Base-by-base conservation (phyloP, 1,139 yeast species). In the Magnusiomyces magnusii region DNA sequence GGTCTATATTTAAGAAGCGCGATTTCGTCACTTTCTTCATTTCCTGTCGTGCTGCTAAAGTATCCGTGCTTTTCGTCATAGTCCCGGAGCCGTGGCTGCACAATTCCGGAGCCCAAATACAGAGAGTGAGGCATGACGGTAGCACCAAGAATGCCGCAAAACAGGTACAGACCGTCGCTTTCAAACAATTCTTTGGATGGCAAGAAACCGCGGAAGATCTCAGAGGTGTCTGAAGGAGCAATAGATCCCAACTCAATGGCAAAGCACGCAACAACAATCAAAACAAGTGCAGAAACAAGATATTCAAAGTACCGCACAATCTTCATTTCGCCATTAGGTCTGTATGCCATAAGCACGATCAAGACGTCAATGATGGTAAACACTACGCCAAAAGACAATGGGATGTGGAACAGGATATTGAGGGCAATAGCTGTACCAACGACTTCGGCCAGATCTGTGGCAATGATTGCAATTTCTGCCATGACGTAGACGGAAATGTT, bases 361-460 rank as follows among this genome's bases (percentile, higher is more conserved):
- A 88, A 71, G 2, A 88, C 93, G 71, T 88, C 95, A 1, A 80
- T 78, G 44, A 86, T 79, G 1, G 95, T 86, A 54, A 87, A 77
- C 13, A 78, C 82, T 9, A 87, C 90, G 59, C 95, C 95, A 0
- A 92, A 93, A 10, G 91, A 85, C 44, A 88, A 74, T 0, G 95
- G 95, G 19, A 88, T 77, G 57, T 78, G 78, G 53, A 86, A 66
- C 61, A 88, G 75, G 58, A 88, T 84, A 67, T 88, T 87, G 61
- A 88, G 75, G 0, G 95, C 93, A 66, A 88, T 83, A 2, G 95
- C 95, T n/a, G 90, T 82, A 66, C 95, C 96, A 58, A 88, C 86
- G 41, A 88, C 95, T 68, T 88, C 96, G 2, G 95, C 95, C 10
- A 88, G 79, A 75, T 88, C 95, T 0, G 95, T 88, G 0, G 95